Percentiles rank a stretch among this genome's conserved stretches.
Conservation (phyloP, 2,329 filamentous ascomycete genomes). For the Phialophora macrospora region DNA sequence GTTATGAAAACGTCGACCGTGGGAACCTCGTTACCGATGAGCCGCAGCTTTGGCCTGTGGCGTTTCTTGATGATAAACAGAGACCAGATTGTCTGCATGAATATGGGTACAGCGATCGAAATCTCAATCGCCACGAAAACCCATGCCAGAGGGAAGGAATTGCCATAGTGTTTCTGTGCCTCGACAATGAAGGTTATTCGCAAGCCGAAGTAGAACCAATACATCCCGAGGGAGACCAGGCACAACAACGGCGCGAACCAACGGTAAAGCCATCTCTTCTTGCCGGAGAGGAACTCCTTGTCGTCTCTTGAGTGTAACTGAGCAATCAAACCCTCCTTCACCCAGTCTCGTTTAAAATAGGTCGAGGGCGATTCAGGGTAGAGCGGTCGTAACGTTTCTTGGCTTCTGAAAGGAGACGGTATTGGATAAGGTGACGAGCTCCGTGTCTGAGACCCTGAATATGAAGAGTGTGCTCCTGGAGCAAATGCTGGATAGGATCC, state of each 20-base stretch:
- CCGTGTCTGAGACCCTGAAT: conserved; percentile 31
- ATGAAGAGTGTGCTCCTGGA: conserved; percentile 31
- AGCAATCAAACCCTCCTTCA: conserved; percentile 46
- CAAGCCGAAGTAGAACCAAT: conserved; percentile 55
- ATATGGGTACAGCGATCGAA: conserved; percentile 56
- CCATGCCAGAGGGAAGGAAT: conserved; percentile 59
- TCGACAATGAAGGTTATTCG: conserved; percentile 60
- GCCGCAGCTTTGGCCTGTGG: conserved; percentile 56
- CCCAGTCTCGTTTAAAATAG: conserved; percentile 46
- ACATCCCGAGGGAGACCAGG: conserved; percentile 45
- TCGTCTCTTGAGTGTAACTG: conserved; percentile 47
- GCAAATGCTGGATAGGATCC: conserved; percentile 29
- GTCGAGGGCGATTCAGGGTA: conserved; percentile 42
- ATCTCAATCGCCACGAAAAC: conserved; percentile 61
- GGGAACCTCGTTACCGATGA: conserved; percentile 53
- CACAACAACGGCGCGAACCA: conserved; percentile 45
- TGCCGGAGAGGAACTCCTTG: conserved; percentile 46
- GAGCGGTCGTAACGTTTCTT: conserved; percentile 45
- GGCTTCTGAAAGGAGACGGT: conserved; percentile 44
- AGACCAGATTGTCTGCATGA: conserved; percentile 64
- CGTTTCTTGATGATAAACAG: conserved; percentile 63
- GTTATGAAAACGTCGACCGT: conserved; percentile 63
- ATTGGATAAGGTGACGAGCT: conserved; percentile 42
- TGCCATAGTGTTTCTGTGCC: conserved; percentile 52
- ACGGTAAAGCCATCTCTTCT: conserved; percentile 46